Evolutionary conservation across 1,284 basidiomycete genomes (phyloP).

Genomic region (Microbotryomycetes sp.): DNA sequence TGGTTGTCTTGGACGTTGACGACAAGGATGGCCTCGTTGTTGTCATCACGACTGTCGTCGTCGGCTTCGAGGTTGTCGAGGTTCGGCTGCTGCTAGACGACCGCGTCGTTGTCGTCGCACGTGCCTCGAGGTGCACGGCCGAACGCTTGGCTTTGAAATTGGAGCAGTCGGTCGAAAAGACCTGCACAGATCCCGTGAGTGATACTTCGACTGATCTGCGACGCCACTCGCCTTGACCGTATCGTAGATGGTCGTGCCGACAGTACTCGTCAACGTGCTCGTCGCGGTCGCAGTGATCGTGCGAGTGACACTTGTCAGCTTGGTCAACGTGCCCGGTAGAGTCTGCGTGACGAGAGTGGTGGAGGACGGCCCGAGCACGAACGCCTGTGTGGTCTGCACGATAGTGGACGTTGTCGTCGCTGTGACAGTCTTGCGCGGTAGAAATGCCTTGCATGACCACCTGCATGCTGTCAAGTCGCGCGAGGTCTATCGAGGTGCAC

Average conservation of each 20-base stretch:
- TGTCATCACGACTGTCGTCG: no score
- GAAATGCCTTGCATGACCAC: neutral
- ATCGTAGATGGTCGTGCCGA: neutral
- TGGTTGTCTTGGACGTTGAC: neutral
- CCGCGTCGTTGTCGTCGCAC: neutral
- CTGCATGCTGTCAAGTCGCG: neutral
- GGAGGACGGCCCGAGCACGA: no score
- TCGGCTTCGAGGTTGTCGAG: neutral
- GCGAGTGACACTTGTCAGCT: neutral
- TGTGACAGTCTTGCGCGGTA: neutral
- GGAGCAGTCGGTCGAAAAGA: no score
- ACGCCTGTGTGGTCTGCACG: no score
- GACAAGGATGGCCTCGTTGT: no score
- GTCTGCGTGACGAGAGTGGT: no score
- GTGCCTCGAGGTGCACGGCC: no score
- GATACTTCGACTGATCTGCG: neutral
- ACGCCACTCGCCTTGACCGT: neutral
- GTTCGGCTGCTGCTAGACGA: neutral
- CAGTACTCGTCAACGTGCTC: neutral
- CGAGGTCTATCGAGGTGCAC: no score
- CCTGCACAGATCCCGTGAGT: no score
- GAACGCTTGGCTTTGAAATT: no score
- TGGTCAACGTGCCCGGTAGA: no score
- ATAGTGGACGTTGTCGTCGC: neutral
- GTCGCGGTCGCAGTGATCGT: neutral